phyloP scores from a whole-genome alignment of 306 rosid genomes.

The Mimosa pudica region DNA sequence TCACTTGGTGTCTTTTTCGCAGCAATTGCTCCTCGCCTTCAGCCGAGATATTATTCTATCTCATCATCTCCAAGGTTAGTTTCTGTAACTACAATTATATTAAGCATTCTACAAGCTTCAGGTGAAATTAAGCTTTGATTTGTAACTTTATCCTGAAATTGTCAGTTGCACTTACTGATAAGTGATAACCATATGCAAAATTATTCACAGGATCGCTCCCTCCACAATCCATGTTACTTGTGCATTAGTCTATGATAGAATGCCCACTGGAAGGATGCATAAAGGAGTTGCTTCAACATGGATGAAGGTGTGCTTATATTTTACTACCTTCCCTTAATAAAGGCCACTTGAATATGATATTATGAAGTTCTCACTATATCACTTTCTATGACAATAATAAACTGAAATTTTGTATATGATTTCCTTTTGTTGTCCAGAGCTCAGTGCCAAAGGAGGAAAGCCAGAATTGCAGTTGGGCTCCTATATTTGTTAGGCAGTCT shows the following conservation, averaged over 20 bases:
- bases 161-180: slow-evolving; percentile 20
- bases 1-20: slow-evolving; percentile 95
- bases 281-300: slow-evolving; percentile 95
- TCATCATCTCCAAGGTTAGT: slow-evolving; percentile 89
- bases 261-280: slow-evolving; percentile 82
- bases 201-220: slow-evolving; percentile 69
- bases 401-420: not conserved
- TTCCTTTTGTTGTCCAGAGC: slow-evolving; percentile 53
- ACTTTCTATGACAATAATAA: slow-evolving; percentile 6
- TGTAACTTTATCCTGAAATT: not conserved
- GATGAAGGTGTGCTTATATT: slow-evolving; percentile 66
- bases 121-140: slow-evolving; percentile 16
- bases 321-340: slow-evolving; percentile 25
- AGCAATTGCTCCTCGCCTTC: slow-evolving; percentile 88
- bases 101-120: slow-evolving; percentile 4
- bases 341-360: slow-evolving; percentile 19
- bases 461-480: slow-evolving; percentile 87
- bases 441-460: slow-evolving; percentile 70
- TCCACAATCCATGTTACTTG: slow-evolving; percentile 93
- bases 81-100: slow-evolving; percentile 4
- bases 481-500: slow-evolving; percentile 90
- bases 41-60: slow-evolving; percentile 93
- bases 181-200: slow-evolving; percentile 33
- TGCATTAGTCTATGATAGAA: slow-evolving; percentile 82
- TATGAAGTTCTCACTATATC: not conserved